phyloP scores from a whole-genome alignment of 139 green algal species.

The Coelastrella sp. region DNA sequence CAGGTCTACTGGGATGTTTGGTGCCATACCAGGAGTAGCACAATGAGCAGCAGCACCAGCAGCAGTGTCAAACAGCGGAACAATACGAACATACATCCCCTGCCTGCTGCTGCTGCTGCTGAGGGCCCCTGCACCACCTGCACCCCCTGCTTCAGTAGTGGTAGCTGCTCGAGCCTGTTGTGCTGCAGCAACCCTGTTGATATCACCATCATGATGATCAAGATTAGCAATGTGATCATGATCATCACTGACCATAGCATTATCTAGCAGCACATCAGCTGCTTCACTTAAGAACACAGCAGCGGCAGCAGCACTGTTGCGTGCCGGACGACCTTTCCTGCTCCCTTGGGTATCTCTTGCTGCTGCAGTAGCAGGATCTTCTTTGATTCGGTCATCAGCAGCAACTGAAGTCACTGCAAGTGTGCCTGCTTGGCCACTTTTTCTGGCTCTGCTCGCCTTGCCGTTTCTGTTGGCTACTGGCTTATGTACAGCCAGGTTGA shows the following conservation, averaged over 20 bases:
- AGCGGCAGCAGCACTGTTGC: constrained; percentile 24
- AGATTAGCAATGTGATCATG: background rate
- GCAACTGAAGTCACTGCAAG: background rate
- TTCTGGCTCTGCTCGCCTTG: background rate
- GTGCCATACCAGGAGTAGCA: constrained; percentile 8
- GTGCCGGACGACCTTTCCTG: background rate
- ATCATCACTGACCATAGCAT: background rate
- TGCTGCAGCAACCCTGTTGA: background rate
- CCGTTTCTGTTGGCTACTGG: background rate
- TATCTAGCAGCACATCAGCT: background rate
- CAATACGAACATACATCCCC: background rate
- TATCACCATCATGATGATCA: background rate
- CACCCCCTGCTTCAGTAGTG: background rate
- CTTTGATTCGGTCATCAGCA: background rate
- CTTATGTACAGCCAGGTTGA: background rate
- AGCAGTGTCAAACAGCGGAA: background rate
- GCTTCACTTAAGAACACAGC: background rate
- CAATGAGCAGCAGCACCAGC: constrained; percentile 2
- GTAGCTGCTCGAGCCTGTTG: constrained; percentile 3
- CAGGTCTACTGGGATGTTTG: background rate
- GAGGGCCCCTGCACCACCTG: background rate
- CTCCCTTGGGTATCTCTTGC: background rate
- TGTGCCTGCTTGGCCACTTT: no score
- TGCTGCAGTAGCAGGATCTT: background rate
- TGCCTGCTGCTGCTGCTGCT: constrained; percentile 27